Percentiles rank a stretch among this genome's conserved stretches.
phyloP scores from a whole-genome alignment of 768 basidiomycete genomes.

The Lactarius indigo region DNA sequence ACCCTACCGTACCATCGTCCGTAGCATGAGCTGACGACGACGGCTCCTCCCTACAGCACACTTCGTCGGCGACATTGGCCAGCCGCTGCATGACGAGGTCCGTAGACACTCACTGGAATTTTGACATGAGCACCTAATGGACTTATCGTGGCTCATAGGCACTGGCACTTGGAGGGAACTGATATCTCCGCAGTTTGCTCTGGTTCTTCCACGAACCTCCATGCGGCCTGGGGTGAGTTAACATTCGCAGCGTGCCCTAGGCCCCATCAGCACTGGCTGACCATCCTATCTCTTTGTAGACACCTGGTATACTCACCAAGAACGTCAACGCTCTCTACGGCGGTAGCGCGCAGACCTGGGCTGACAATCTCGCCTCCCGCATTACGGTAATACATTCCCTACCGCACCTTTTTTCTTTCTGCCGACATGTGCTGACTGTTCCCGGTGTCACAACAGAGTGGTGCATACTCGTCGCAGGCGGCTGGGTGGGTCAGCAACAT shows the following conservation, averaged over 20 bases:
- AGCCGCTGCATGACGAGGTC: constrained; percentile 46
- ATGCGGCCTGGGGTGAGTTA: constrained; percentile 29
- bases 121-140: background rate
- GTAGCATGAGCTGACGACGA: background rate
- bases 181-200: constrained; percentile 40
- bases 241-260: too few relatives aligned
- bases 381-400: constrained; percentile 36
- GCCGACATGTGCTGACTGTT: too few relatives aligned
- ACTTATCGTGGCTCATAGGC: constrained; percentile 27
- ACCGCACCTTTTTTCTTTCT: too few relatives aligned
- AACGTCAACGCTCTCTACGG: constrained; percentile 27
- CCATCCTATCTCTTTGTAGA: constrained; percentile 6
- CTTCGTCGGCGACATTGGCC: constrained; percentile 49
- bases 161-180: constrained; percentile 42
- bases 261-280: background rate
- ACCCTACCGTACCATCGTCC: too few relatives aligned
- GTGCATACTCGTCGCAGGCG: constrained; percentile 29
- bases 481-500: constrained; percentile 32
- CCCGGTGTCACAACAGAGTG: constrained; percentile 24
- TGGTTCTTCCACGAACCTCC: constrained; percentile 42
- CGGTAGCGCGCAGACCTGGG: constrained; percentile 33
- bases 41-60: constrained; percentile 6
- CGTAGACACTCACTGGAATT: background rate
- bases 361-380: constrained; percentile 37
- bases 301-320: constrained; percentile 27